Evolutionary conservation across 345 rosid genomes (phyloP).

Genomic region (Erucastrum elatum): DNA sequence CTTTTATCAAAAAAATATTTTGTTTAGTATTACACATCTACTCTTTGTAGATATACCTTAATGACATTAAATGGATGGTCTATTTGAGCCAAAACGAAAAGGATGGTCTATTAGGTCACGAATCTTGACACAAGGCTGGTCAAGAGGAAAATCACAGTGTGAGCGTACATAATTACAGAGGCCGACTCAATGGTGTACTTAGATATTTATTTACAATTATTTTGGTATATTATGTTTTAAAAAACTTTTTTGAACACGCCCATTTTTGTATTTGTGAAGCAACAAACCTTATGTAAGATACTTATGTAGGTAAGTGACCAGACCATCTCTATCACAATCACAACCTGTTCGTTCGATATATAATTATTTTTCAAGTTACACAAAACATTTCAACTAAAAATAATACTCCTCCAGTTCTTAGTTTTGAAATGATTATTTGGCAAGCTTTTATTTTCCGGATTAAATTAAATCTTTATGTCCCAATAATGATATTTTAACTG

Average conservation of each 20-base stretch:
- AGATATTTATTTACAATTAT: not conserved
- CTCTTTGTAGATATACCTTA: not conserved
- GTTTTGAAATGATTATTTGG: not conserved
- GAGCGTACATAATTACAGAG: not conserved
- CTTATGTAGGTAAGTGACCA: not conserved
- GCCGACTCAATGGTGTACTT: not conserved
- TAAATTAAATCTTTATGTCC: not conserved
- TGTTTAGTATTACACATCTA: not conserved
- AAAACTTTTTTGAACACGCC: not conserved
- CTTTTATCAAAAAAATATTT: not conserved
- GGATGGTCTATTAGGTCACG: slow-evolving; percentile 6
- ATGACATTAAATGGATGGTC: not conserved
- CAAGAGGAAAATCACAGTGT: not conserved
- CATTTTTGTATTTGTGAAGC: slow-evolving; percentile 4
- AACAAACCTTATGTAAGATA: not conserved
- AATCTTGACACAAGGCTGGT: not conserved
- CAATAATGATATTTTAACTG: not conserved
- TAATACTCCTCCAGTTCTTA: not conserved
- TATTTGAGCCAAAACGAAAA: not conserved
- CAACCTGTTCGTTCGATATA: not conserved
- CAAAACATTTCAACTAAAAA: not conserved
- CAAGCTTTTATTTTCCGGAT: not conserved
- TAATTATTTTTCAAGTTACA: not conserved
- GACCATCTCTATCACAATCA: not conserved
- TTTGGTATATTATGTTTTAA: not conserved